Evolutionary conservation across 352 stramenopile genomes (phyloP), one percentile per base, ranked within the genome.

Genomic region (Phytophthora nicotianae): DNA sequence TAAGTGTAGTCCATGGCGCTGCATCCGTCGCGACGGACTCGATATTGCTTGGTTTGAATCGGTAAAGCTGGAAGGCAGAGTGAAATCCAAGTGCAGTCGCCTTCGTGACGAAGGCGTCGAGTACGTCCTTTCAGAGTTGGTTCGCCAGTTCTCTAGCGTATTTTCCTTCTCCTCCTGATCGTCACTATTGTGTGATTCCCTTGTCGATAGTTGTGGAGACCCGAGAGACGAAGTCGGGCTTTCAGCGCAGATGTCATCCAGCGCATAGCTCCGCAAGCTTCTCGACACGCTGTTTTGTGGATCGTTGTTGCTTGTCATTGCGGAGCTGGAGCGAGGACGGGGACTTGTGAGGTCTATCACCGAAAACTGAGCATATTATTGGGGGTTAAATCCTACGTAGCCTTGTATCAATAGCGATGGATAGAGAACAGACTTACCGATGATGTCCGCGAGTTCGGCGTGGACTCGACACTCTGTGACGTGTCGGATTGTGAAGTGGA

Each of bases 261-360:
- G 23, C n/a, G 38, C 52, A 37, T 41, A 33, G 11, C 29, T 58
- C 2, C 21, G 62, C 14, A 24, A 11, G 21, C 45, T 37, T 56
- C 61, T 65, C 37, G 43, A 56, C 4, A 49, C 17, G 27, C 45
- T 62, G 33, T 29, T 48, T 23, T 29, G 48, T 11, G 54, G 62
- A 13, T 41, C 40, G 27, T 48, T 59, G 50, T n/a, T 57, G 32
- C 29, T 49, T 38, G 17, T 62, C 23, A 33, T 4, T 37, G 37
- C 47, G 40, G 40, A 32, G 13, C 14, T 58, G 10, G 46, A 19
- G 14, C 20, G 32, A 35, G 46, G 41, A 19, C 47, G 57, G 19
- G 82, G 72, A 58, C 77, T 87, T 6, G 80, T 89, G 24, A 90
- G 78, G 29, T 91, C 82, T 42, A 91, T 89, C 26, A 89, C 57